phyloP scores from a whole-genome alignment of 1,284 basidiomycete species.

The Fomitopsis betulina region DNA sequence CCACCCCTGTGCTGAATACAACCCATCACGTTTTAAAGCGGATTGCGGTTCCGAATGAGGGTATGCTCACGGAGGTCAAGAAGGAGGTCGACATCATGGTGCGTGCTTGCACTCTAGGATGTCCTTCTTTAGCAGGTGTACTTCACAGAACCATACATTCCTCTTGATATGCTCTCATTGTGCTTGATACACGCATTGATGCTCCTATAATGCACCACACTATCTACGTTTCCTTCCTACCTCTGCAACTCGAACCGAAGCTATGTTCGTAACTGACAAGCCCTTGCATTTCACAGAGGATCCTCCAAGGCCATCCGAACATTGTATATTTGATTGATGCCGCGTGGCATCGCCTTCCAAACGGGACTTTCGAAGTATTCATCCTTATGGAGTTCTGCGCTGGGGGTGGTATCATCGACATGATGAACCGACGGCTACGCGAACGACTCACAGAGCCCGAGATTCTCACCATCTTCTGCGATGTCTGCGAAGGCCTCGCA shows the following conservation, averaged over 20 bases:
- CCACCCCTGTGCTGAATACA: slow-evolving; percentile 81
- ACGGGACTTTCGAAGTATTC: slow-evolving; percentile 91
- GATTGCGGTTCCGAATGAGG: slow-evolving; percentile 90
- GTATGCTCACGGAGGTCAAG: slow-evolving; percentile 90
- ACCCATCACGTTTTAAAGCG: slow-evolving; percentile 97
- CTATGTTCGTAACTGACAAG: neutral
- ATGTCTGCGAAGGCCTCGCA: slow-evolving; percentile 90
- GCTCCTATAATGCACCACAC: too few relatives aligned
- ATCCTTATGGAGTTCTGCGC: slow-evolving; percentile 98
- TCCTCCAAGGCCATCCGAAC: slow-evolving; percentile 86
- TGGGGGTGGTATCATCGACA: slow-evolving; percentile 97
- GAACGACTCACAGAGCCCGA: slow-evolving; percentile 93
- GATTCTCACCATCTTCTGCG: slow-evolving; percentile 96
- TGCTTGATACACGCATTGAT: neutral
- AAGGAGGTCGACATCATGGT: slow-evolving; percentile 99
- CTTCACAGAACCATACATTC: neutral
- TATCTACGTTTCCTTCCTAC: neutral
- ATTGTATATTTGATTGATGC: slow-evolving; percentile 94
- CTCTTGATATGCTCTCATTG: neutral
- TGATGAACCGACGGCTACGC: slow-evolving; percentile 95
- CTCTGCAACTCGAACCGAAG: neutral
- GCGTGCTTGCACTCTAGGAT: slow-evolving; percentile 25
- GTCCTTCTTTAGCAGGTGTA: slow-evolving; percentile 4
- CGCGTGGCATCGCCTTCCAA: slow-evolving; percentile 80
- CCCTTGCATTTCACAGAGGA: slow-evolving; percentile 48